A percentile compares a stretch with the other conserved stretches of the same genome.
These are phyloP conservation scores for Hirschfeldia incana DNA, from an alignment of 345 rosid genomes.

Conservation along the genomic window DNA sequence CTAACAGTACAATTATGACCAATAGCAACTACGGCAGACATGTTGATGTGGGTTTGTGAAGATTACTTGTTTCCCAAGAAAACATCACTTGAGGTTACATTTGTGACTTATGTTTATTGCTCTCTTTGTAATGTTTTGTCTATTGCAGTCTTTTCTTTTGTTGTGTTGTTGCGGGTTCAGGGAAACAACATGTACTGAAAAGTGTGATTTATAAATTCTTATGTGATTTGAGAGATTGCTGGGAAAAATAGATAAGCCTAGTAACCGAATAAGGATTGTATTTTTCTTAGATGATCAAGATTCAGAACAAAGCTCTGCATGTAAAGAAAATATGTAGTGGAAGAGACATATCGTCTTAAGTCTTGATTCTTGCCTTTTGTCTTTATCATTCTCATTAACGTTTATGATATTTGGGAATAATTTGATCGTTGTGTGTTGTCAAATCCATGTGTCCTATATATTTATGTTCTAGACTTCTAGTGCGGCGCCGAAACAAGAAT, in stretches of 20 bases:
- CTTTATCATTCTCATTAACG: not conserved
- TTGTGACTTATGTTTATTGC: not conserved
- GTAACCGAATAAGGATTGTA: conserved; percentile 8
- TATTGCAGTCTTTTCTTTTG: not conserved
- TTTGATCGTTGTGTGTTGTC: no score
- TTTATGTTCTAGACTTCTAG: no score
- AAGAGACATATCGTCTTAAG: conserved; percentile 4
- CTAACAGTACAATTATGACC: conserved; percentile 74
- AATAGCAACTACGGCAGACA: conserved; percentile 69
- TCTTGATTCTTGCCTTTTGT: not conserved
- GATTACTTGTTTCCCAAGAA: conserved; percentile 23
- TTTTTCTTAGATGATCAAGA: conserved; percentile 2
- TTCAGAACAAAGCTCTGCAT: no score
- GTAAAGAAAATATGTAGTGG: not conserved
- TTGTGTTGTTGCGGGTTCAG: conserved; percentile 26
- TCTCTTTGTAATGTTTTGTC: not conserved
- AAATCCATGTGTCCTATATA: no score
- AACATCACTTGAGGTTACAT: not conserved
- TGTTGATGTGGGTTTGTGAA: conserved; percentile 43
- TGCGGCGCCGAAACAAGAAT: no score
- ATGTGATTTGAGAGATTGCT: not conserved
- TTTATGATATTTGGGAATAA: no score
- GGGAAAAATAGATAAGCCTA: conserved; percentile 1
- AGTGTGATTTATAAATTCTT: not conserved
- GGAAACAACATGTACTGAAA: conserved; percentile 26